Base-by-base conservation (phyloP, 129 eudicot genomes). In the Deinandra increscens region DNA sequence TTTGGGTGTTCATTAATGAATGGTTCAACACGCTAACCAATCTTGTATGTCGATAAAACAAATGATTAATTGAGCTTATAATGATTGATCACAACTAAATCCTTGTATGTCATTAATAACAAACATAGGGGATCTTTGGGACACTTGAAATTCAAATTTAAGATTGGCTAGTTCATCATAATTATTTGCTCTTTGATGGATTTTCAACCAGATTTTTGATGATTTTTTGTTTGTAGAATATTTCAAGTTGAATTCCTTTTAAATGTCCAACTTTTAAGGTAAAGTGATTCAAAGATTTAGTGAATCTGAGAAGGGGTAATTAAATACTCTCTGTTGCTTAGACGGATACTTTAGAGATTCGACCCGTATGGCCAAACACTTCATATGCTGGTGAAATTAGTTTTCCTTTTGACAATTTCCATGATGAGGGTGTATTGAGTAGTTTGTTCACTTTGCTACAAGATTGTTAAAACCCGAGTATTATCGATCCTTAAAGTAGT, bases 191-290 rank as follows among this genome's bases (percentile, higher is more conserved):
- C 43, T 33, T 49, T 12, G 22, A 45, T 43, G 48, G 20, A 41
- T 15, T 46, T 59, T 15, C n/a, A 18, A 14, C 19, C 18, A 7
- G 7, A 50, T 9, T 55, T 68, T 56, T 9, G 33, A 34, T 60
- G 43, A 44, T 72, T 17, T 58, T 38, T 11, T 59, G 42, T 72
- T 51, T 59, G 14, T 44, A 15, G 4, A 71, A 31, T 71, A 22
- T 33, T 41, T 26, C 64, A 69, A 68, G 64, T 7, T 38, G 19
- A 37, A 53, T 34, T 51, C 18, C 64, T 58, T 29, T 29, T 12
- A 12, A 58, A 15, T 58, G 33, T 4, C 14, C 64, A 29, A 29
- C 39, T 29, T 23, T 2, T n/a, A 58, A 23, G 6, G 18, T 29
- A 29, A 23, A 34, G 6, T 23, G 42, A 8, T 49, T 4, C 15